Percentiles rank a stretch among this genome's conserved stretches.
These are phyloP conservation scores for Camelina sativa DNA, from an alignment of 345 rosid species.

Conservation along the genomic window DNA sequence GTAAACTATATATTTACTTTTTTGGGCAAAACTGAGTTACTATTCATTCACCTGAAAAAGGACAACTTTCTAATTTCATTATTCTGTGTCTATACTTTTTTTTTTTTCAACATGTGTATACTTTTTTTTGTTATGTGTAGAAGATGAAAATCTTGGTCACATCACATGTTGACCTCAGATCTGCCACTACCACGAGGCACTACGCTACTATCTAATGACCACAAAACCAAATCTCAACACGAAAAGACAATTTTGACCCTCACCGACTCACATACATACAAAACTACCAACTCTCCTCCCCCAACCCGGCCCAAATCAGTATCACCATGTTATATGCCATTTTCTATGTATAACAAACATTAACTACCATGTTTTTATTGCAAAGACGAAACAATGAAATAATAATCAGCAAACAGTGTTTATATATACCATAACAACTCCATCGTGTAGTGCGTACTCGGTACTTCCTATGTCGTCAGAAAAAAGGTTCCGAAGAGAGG, in stretches of 20 bases:
- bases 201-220: slow-evolving; percentile 6
- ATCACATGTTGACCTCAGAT: slow-evolving; percentile 37
- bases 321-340: slow-evolving; percentile 6
- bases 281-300: slow-evolving; percentile 39
- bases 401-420: neutral
- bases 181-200: no score
- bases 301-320: no score
- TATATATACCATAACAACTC: neutral
- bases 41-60: neutral
- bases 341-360: neutral
- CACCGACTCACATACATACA: slow-evolving; percentile 43
- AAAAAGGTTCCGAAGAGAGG: neutral
- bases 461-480: neutral
- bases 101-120: no score
- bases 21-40: slow-evolving; percentile 6
- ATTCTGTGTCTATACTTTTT: neutral
- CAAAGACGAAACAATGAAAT: neutral
- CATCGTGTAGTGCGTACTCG: slow-evolving; percentile 13
- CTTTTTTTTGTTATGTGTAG: neutral
- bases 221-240: slow-evolving; percentile 22
- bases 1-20: no score
- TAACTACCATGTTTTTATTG: neutral
- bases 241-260: slow-evolving; percentile 36
- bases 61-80: neutral
- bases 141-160: neutral